phyloP scores from a whole-genome alignment of 2,329 filamentous ascomycete genomes.

The Trichoderma brevicompactum region DNA sequence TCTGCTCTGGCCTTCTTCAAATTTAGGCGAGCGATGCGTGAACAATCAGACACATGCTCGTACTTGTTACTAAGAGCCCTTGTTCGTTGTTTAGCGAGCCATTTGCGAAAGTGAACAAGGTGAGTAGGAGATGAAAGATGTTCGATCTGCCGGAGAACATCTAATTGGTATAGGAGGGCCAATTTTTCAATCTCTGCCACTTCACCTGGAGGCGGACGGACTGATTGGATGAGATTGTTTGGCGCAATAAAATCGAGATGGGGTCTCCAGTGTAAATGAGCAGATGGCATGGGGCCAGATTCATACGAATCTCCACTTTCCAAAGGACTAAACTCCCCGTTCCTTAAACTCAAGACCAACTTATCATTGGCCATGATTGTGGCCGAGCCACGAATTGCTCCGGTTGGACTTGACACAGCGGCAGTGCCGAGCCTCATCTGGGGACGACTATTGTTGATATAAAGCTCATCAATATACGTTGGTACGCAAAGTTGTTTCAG shows the following conservation, averaged over 20 bases:
- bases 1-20: not conserved
- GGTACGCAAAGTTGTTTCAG: conserved; percentile 20
- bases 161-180: not conserved
- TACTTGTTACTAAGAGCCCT: conserved; percentile 1
- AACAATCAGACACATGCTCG: not conserved
- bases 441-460: conserved; percentile 7
- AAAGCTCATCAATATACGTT: conserved; percentile 12
- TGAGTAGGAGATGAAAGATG: not conserved
- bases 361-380: not conserved
- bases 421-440: conserved; percentile 9
- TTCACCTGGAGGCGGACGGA: not conserved
- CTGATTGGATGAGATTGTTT: conserved; percentile 3
- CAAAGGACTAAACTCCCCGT: conserved; percentile 11
- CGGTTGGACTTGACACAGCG: conserved; percentile 8
- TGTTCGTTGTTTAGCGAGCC: conserved; percentile 17
- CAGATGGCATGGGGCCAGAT: not conserved
- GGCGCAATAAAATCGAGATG: conserved; percentile 10
- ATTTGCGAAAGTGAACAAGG: conserved; percentile 13
- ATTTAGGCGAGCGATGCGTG: not conserved
- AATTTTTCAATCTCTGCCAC: not conserved
- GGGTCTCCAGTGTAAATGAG: conserved; percentile 15
- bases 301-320: conserved; percentile 1
- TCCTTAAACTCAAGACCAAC: not conserved
- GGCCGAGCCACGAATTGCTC: conserved; percentile 6
- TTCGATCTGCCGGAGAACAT: not conserved